These are phyloP conservation scores for Madurella fahalii DNA, from an alignment of 2,329 filamentous ascomycete genomes.

Conservation along the genomic window DNA sequence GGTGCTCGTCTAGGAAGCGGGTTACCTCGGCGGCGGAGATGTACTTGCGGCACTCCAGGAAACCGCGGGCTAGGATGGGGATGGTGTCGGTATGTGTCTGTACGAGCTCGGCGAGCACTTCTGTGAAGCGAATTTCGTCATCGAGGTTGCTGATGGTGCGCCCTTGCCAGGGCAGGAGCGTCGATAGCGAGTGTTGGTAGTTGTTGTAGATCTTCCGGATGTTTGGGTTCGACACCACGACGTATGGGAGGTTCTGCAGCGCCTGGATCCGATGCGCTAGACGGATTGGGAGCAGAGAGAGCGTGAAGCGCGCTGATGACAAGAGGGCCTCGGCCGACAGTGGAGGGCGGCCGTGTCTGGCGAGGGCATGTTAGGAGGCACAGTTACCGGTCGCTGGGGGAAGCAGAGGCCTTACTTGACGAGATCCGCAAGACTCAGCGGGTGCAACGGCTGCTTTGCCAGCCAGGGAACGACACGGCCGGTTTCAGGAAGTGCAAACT, in stretches of 20 bases:
- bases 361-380: not conserved
- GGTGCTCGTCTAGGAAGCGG: conserved; percentile 84
- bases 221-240: conserved; percentile 96
- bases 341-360: conserved; percentile 73
- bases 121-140: conserved; percentile 87
- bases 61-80: conserved; percentile 83
- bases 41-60: conserved; percentile 89
- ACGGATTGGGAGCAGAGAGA: conserved; percentile 84
- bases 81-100: conserved; percentile 94
- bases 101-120: conserved; percentile 91
- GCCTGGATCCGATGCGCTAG: conserved; percentile 92
- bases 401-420: conserved; percentile 60
- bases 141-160: conserved; percentile 69
- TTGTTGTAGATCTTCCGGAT: conserved; percentile 94
- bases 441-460: conserved; percentile 72
- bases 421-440: conserved; percentile 80
- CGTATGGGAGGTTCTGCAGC: conserved; percentile 89
- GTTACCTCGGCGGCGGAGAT: conserved; percentile 82
- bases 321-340: conserved; percentile 76
- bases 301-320: conserved; percentile 90
- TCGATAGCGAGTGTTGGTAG: conserved; percentile 89
- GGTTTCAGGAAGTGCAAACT: conserved; percentile 43
- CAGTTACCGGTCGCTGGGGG: not conserved
- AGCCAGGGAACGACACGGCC: conserved; percentile 77
- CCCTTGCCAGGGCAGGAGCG: conserved; percentile 75